Evolutionary conservation across 1,284 basidiomycete species (phyloP).

Genomic region (Apiotrichum sp.): DNA sequence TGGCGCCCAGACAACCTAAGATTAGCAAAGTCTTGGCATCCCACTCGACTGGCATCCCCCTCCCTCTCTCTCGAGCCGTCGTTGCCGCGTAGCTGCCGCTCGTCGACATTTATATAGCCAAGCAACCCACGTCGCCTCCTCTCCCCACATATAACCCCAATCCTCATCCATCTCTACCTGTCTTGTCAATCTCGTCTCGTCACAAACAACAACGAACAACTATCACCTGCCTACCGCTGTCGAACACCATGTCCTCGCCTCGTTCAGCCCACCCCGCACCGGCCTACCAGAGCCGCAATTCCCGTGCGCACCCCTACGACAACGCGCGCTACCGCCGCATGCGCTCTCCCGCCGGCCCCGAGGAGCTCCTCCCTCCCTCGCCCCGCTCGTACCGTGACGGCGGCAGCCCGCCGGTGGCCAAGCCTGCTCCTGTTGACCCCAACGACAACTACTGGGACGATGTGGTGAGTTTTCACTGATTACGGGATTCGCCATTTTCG

Average conservation of each 20-base stretch:
- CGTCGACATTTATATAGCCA: too few species aligned
- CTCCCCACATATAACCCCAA: too few species aligned
- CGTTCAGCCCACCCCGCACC: slow-evolving; percentile 9
- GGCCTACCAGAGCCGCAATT: slow-evolving; percentile 1
- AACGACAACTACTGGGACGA: slow-evolving; percentile 43
- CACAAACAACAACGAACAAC: not conserved
- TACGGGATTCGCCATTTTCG: too few species aligned
- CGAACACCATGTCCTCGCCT: slow-evolving; percentile 4
- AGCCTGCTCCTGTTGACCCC: slow-evolving; percentile 11
- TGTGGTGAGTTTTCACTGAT: slow-evolving; percentile 27
- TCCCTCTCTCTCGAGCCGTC: too few species aligned
- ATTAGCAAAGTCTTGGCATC: not conserved
- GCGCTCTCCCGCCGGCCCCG: slow-evolving; percentile 6
- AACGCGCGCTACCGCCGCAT: slow-evolving; percentile 1
- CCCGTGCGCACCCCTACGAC: slow-evolving; percentile 16
- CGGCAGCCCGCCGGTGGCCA: slow-evolving; percentile 29
- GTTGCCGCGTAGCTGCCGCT: too few species aligned
- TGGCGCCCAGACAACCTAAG: not conserved
- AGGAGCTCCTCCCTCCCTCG: slow-evolving; percentile 28
- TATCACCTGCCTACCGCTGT: too few species aligned
- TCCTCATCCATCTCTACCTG: too few species aligned
- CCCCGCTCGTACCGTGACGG: slow-evolving; percentile 36
- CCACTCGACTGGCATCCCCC: too few species aligned
- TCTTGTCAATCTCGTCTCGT: too few species aligned
- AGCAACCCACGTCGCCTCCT: too few species aligned